A percentile compares a stretch with the other conserved stretches of the same genome.
Evolutionary conservation across 305 asterid genomes (phyloP).

Genomic region (Fraxinus xanthoxyloides): DNA sequence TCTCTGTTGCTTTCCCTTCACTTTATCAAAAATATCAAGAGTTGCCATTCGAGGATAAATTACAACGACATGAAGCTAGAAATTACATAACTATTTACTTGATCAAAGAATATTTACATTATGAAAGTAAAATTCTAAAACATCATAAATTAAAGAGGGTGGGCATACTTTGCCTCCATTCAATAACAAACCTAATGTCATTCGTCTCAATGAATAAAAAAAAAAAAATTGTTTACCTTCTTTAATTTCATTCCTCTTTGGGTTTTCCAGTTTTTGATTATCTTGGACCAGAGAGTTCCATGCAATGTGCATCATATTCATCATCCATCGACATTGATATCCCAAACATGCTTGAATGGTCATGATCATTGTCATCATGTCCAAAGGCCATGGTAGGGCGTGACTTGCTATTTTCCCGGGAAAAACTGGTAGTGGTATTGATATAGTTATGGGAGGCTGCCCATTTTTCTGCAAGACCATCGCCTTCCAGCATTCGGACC

Average conservation of each 20-base stretch:
- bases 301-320: constrained; percentile 75
- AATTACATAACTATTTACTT: not conserved
- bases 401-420: constrained; percentile 30
- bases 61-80: not conserved
- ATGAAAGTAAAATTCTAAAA: constrained; percentile 13
- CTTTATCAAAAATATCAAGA: not conserved
- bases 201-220: constrained; percentile 16
- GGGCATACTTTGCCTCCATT: not conserved
- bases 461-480: constrained; percentile 94
- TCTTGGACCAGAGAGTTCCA: constrained; percentile 99
- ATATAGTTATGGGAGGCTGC: constrained; percentile 64
- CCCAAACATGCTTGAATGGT: constrained; percentile 57
- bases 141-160: constrained; percentile 6
- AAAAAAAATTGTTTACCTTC: not conserved
- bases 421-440: constrained; percentile 27
- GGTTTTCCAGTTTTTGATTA: constrained; percentile 24
- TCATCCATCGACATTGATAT: constrained; percentile 63
- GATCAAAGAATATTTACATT: constrained; percentile 19
- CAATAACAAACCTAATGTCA: constrained; percentile 21
- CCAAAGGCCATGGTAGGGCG: constrained; percentile 21
- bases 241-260: constrained; percentile 7
- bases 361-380: constrained; percentile 44
- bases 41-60: not conserved
- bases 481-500: constrained; percentile 91
- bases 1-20: not conserved